A percentile compares a stretch with the other conserved stretches of the same genome.
Evolutionary conservation across 148 eudicot species (phyloP).

Genomic region (Gaultheria prostrata): DNA sequence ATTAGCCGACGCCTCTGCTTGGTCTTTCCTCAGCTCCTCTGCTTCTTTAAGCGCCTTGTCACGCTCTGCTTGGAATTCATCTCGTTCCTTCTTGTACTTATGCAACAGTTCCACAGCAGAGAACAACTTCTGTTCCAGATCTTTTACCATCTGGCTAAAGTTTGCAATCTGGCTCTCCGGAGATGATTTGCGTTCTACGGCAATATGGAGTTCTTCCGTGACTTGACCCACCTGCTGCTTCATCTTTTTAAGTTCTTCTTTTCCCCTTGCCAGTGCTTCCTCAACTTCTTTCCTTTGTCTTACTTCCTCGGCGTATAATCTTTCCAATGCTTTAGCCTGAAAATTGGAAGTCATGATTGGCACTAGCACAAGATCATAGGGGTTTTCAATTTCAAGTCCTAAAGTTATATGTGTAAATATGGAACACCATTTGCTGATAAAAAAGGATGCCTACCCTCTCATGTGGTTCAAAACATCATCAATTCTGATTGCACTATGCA

Average conservation of each 20-base stretch:
- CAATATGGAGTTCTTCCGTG: conserved; percentile 37
- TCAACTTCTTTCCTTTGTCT: conserved; percentile 53
- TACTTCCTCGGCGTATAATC: conserved; percentile 46
- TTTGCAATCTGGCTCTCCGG: conserved; percentile 47
- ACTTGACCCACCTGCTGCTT: conserved; percentile 36
- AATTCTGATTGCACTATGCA: too few species aligned
- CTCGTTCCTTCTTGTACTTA: conserved; percentile 65
- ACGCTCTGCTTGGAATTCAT: conserved; percentile 55
- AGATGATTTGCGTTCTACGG: conserved; percentile 41
- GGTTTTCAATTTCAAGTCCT: background rate
- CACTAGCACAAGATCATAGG: too few species aligned
- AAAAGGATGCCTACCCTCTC: background rate
- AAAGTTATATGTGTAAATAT: background rate
- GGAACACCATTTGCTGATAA: background rate
- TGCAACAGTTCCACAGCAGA: conserved; percentile 69
- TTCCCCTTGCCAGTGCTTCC: conserved; percentile 45
- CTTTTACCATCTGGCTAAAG: conserved; percentile 45
- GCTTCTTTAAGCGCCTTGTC: conserved; percentile 57
- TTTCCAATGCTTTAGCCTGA: conserved; percentile 43
- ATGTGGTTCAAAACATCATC: conserved; percentile 1
- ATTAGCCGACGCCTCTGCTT: conserved; percentile 37
- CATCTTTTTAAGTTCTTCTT: conserved; percentile 44
- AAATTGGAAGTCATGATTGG: conserved; percentile 1
- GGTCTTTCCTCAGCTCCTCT: conserved; percentile 46
- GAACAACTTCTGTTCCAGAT: conserved; percentile 56